Conservation (phyloP, 352 stramenopile genomes). For the Elongisporangium undulatum region DNA sequence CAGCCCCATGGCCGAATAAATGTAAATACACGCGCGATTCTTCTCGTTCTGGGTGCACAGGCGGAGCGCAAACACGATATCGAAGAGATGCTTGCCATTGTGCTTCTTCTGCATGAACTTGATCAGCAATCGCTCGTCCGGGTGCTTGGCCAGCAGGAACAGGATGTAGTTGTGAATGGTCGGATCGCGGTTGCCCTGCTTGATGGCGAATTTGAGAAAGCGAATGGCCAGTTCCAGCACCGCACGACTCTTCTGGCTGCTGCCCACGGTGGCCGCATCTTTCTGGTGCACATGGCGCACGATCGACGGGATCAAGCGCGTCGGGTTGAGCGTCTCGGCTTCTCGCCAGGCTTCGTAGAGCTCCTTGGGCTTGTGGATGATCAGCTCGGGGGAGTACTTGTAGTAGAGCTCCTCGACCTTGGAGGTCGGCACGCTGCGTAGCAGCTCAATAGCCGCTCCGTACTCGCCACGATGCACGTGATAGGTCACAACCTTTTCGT, state of each 20-base stretch:
- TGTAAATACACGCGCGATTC: constrained; percentile 92
- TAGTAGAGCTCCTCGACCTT: constrained; percentile 93
- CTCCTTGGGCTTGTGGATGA: constrained; percentile 88
- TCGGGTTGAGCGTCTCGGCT: constrained; percentile 86
- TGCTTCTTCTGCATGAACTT: constrained; percentile 90
- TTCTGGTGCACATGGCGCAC: constrained; percentile 88
- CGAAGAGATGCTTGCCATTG: constrained; percentile 83
- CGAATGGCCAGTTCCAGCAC: constrained; percentile 89
- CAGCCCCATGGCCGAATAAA: constrained; percentile 91
- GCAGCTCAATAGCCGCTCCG: constrained; percentile 82
- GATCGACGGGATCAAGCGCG: constrained; percentile 90
- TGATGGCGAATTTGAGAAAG: constrained; percentile 93
- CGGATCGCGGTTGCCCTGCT: constrained; percentile 84
- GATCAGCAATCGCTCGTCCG: constrained; percentile 84
- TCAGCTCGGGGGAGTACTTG: constrained; percentile 92
- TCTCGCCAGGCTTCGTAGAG: constrained; percentile 91
- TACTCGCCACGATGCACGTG: constrained; percentile 90
- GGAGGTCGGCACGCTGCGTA: constrained; percentile 84
- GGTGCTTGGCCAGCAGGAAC: constrained; percentile 87
- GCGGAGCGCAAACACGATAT: constrained; percentile 90
- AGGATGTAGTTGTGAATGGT: constrained; percentile 94
- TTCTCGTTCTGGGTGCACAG: constrained; percentile 92
- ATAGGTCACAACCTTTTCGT: constrained; percentile 92
- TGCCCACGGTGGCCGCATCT: constrained; percentile 14
- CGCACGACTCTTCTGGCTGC: constrained; percentile 53